Conservation (phyloP, 306 rosid genomes). For the Benincasa hispida region DNA sequence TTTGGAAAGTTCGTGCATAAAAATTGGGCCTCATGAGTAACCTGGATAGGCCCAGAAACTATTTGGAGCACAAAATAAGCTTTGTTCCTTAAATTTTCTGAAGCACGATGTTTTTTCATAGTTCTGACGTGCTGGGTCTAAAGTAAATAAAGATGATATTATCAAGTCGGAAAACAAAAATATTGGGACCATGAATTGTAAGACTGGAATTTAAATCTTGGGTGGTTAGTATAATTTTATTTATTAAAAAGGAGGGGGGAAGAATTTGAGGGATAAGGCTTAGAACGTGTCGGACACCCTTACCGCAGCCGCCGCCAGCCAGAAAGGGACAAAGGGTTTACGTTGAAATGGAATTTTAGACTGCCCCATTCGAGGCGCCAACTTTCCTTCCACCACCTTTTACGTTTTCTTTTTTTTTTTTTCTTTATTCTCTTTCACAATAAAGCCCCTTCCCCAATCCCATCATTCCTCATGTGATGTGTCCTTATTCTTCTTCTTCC, state of each 20-base stretch:
- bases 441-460: not conserved
- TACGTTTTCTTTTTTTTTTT: not conserved
- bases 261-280: not conserved
- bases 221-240: no score
- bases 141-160: no score
- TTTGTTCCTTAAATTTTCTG: no score
- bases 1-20: no score
- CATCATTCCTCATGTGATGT: not conserved
- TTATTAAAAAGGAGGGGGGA: not conserved
- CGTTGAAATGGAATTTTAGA: not conserved
- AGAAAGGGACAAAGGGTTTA: not conserved
- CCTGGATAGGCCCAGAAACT: no score
- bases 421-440: not conserved
- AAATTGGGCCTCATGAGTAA: no score
- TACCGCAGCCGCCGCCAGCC: not conserved
- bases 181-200: no score
- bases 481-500: not conserved
- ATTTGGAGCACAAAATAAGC: no score
- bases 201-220: no score
- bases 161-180: no score
- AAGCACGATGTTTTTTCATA: no score
- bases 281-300: not conserved
- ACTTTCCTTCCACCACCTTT: not conserved
- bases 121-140: no score
- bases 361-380: not conserved